Conservation (phyloP, 2,329 filamentous ascomycete genomes). For the Rhynchosporium graminicola region DNA sequence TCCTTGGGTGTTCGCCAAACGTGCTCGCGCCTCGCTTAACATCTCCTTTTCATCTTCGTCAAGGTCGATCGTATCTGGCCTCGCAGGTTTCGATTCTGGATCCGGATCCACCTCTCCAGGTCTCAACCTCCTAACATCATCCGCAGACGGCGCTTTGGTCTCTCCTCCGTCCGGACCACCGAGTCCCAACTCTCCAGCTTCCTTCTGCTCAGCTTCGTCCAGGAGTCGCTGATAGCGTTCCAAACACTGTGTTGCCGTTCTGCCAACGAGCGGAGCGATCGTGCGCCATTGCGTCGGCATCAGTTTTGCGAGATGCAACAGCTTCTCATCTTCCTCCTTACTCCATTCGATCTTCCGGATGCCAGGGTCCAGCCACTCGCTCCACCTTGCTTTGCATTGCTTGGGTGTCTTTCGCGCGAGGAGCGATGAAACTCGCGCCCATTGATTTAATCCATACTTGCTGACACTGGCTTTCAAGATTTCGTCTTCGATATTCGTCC, state of each 20-base stretch:
- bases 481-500: slow-evolving; percentile 85
- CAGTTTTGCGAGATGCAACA: slow-evolving; percentile 93
- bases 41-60: slow-evolving; percentile 99
- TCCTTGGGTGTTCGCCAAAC: slow-evolving; percentile 95
- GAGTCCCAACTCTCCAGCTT: slow-evolving; percentile 77
- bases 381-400: slow-evolving; percentile 98
- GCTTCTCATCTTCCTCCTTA: slow-evolving; percentile 96
- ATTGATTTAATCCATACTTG: slow-evolving; percentile 95
- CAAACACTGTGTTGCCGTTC: slow-evolving; percentile 94
- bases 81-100: slow-evolving; percentile 91
- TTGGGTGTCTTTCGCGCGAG: slow-evolving; percentile 97
- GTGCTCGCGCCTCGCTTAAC: slow-evolving; percentile 94
- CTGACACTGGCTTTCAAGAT: slow-evolving; percentile 88
- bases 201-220: slow-evolving; percentile 90
- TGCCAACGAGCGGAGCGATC: slow-evolving; percentile 93
- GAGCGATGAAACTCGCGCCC: slow-evolving; percentile 96
- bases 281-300: slow-evolving; percentile 99
- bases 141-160: slow-evolving; percentile 82
- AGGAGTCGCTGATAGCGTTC: slow-evolving; percentile 96
- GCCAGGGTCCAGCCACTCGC: slow-evolving; percentile 95
- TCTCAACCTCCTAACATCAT: slow-evolving; percentile 84
- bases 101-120: slow-evolving; percentile 97
- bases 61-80: slow-evolving; percentile 95
- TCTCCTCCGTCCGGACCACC: slow-evolving; percentile 86
- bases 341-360: slow-evolving; percentile 99